These are phyloP conservation scores for Microbotryum saponariae DNA, from an alignment of 1,284 basidiomycete genomes.

Conservation along the genomic window DNA sequence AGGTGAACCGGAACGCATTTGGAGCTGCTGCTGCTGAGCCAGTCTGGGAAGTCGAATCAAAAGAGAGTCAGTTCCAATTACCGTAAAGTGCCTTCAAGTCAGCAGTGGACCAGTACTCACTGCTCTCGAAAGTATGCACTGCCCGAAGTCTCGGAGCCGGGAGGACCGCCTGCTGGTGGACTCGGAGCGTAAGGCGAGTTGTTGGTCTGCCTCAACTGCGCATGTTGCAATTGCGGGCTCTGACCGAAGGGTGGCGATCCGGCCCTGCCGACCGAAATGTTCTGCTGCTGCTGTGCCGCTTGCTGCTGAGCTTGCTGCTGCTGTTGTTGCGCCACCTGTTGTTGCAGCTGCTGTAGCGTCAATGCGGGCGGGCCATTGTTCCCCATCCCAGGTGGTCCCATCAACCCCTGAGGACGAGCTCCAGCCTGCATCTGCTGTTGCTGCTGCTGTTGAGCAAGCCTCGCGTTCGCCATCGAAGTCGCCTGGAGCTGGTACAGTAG, in stretches of 20 bases:
- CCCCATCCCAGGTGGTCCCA: slow-evolving; percentile 1
- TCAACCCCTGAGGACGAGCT: neutral
- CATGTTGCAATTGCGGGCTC: slow-evolving; percentile 17
- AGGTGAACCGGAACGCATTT: slow-evolving; percentile 9
- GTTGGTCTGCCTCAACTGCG: slow-evolving; percentile 9
- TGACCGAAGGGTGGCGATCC: slow-evolving; percentile 8
- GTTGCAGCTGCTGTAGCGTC: neutral
- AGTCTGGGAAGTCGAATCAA: slow-evolving; percentile 3
- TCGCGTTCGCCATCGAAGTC: neutral
- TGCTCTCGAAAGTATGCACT: slow-evolving; percentile 23
- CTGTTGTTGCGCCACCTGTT: neutral
- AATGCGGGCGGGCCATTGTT: neutral
- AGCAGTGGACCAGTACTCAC: neutral
- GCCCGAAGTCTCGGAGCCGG: slow-evolving; percentile 6
- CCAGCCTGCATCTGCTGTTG: neutral
- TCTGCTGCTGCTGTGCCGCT: neutral
- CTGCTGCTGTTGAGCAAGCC: neutral
- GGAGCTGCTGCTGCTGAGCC: slow-evolving; percentile 15
- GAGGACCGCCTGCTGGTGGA: slow-evolving; percentile 5
- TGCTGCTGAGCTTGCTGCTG: neutral
- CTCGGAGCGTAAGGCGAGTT: slow-evolving; percentile 1
- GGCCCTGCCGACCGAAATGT: neutral
- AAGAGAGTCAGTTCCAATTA: neutral
- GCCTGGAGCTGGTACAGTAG: slow-evolving; percentile 24
- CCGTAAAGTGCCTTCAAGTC: neutral